Percentiles rank a stretch among this genome's conserved stretches.
Conservation (phyloP, 495 filamentous ascomycete species). For the Talaromyces liani region DNA sequence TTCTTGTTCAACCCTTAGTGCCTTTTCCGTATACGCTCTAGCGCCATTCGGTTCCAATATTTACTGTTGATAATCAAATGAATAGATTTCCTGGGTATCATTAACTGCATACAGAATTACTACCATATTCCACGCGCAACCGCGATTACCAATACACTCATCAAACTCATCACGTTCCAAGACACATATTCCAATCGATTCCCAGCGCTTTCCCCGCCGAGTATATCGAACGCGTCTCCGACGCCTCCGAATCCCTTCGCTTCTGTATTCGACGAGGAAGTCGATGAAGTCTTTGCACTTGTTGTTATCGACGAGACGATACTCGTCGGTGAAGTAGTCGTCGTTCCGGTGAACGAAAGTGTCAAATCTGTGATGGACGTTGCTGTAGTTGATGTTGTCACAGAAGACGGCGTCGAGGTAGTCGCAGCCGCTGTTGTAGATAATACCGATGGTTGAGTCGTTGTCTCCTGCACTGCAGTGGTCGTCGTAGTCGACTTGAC, state of each 20-base stretch:
- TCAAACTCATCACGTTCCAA: not conserved
- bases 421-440: not conserved
- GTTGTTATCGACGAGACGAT: not conserved
- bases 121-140: not conserved
- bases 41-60: too few relatives aligned
- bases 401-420: not conserved
- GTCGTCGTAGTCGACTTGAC: not conserved
- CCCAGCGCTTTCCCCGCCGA: conserved; percentile 3
- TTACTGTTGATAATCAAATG: not conserved
- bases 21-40: too few relatives aligned
- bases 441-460: not conserved
- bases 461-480: not conserved
- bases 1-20: too few relatives aligned
- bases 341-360: not conserved
- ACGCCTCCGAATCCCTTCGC: conserved; percentile 7
- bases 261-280: conserved; percentile 3
- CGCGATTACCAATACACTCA: not conserved
- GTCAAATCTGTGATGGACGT: not conserved
- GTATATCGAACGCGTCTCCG: conserved; percentile 8
- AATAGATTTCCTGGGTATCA: not conserved
- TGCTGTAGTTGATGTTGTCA: not conserved
- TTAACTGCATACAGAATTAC: not conserved
- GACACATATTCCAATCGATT: not conserved
- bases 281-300: not conserved
- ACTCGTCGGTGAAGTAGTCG: not conserved